Evolutionary conservation across 1,284 basidiomycete species (phyloP), one percentile per base, ranked within the genome.

Genomic region (Neonothopanus nambi): DNA sequence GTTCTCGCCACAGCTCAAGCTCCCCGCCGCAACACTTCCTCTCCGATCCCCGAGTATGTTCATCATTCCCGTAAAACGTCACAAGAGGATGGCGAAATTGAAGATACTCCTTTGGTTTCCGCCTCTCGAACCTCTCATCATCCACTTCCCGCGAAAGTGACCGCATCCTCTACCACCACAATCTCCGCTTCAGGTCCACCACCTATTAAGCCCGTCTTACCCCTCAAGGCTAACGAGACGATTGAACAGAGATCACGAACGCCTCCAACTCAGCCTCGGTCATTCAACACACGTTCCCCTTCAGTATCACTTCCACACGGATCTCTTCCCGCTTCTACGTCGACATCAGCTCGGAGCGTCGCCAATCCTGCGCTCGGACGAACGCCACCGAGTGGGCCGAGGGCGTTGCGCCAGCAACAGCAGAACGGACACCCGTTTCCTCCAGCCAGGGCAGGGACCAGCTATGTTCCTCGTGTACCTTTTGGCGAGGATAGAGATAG

Each of bases 31-130:
- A 28, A 5, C 26, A 28, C 26, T 5, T 11, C 26, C 26, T 28
- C 26, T 28, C 43, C 21, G 49, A 44, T 1, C 24, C 42, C 26
- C 45, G 51, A 35, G 55, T 51, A 6, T 61, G 50, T 38, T 56
- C 41, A 42, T 55, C 52, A 35, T 42, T 39, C 35, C 51, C 50
- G 5, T 53, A 57, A 21, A 51, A 48, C 45, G 48, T 73, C 74
- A 1, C 74, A 76, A 36, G 81, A 84, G 61, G 82, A 84, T 41
- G 80, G 82, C 5, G 82, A 84, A 63, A 81, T 83, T 12, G 44
- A 48, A 6, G 52, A 53, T 5, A 37, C 11, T n/a, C 46, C 46
- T 33, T 17, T 21, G 3, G n/a, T 21, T 21, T 23, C 36, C 11
- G 11, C 46, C 37, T 21, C 18, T 18, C 21, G 28, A 35, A 17